Base-by-base conservation (phyloP, 208 protist species). In the Tritrichomonas musculus region DNA sequence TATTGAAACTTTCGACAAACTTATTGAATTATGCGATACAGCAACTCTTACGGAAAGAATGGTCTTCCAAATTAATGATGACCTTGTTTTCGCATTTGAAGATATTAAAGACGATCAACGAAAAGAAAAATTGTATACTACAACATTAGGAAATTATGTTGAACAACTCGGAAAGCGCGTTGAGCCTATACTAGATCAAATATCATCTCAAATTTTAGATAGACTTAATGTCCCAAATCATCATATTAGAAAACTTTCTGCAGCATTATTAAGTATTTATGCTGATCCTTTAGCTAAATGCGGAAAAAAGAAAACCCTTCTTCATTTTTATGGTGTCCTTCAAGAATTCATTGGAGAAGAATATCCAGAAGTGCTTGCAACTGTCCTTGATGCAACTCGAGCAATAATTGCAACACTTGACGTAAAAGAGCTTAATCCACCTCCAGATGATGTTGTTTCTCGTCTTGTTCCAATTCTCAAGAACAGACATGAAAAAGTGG, bases 321-420 rank as follows among this genome's bases (percentile, higher is more conserved):
- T 97, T 72, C 97, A 99, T 95, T 94, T 99, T 41, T 98, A 98
- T 88, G 96, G 97, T 14, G 97, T 98, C 41, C 95, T 99, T 13
- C 99, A 99, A 96, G 98, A 99, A 94, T 98, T 98, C 57, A 96
- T 99, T 0, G 98, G 98, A 92, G 98, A 99, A 94, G 98, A 99
- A 94, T 98, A 98, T 94, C 98, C 98, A 50, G 97, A 98, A 65
- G 98, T 96, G n/a, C 77, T 95, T 33, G 93, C 57, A 92, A 39
- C 94, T 36, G 94, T 93, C 11, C 41, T 94, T 3, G 60, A 96
- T 41, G 98, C 97, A 3, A 96, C 99, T 17, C 99, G 98, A 93
- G 97, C 97, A 36, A 98, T 99, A 93, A 96, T 99, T n/a, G 96
- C 97, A 82, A 97, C 98, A 92, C 97, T 99, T 36, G 98, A 98